phyloP scores from a whole-genome alignment of 2,329 filamentous ascomycete species.

The Hortaea sp. region DNA sequence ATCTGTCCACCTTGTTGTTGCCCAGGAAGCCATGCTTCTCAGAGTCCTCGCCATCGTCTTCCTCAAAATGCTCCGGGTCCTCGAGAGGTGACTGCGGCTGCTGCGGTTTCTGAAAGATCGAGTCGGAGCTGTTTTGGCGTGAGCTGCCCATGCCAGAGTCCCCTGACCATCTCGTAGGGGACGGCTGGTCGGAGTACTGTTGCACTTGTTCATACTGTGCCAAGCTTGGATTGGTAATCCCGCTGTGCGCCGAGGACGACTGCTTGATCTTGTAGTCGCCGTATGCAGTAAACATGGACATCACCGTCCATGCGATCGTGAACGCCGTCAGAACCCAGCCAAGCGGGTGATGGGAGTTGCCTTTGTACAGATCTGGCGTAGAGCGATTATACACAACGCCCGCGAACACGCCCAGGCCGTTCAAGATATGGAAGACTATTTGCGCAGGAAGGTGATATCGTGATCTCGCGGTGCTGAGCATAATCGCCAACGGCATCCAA shows the following conservation, averaged over 20 bases:
- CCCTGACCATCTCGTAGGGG: slow-evolving; percentile 27
- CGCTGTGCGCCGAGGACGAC: slow-evolving; percentile 2
- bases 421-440: slow-evolving; percentile 40
- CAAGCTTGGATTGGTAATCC: background rate
- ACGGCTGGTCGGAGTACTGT: slow-evolving; percentile 13
- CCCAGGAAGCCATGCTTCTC: slow-evolving; percentile 36
- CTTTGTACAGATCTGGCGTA: slow-evolving; percentile 77
- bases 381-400: slow-evolving; percentile 65
- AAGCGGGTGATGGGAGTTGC: slow-evolving; percentile 79
- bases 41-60: slow-evolving; percentile 5
- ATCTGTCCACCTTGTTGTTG: slow-evolving; percentile 14
- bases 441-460: slow-evolving; percentile 61
- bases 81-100: slow-evolving; percentile 23
- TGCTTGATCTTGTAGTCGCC: slow-evolving; percentile 8
- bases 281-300: slow-evolving; percentile 56
- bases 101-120: slow-evolving; percentile 13
- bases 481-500: slow-evolving; percentile 64
- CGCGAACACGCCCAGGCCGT: slow-evolving; percentile 51
- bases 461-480: slow-evolving; percentile 76
- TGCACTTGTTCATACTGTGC: background rate
- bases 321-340: slow-evolving; percentile 77
- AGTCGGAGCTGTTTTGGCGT: slow-evolving; percentile 23
- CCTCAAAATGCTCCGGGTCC: slow-evolving; percentile 27
- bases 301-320: slow-evolving; percentile 56
- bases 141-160: slow-evolving; percentile 29